A percentile compares a stretch with the other conserved stretches of the same genome.
Evolutionary conservation across 2,329 filamentous ascomycete species (phyloP).

Genomic region (Bipolaris zeicola): DNA sequence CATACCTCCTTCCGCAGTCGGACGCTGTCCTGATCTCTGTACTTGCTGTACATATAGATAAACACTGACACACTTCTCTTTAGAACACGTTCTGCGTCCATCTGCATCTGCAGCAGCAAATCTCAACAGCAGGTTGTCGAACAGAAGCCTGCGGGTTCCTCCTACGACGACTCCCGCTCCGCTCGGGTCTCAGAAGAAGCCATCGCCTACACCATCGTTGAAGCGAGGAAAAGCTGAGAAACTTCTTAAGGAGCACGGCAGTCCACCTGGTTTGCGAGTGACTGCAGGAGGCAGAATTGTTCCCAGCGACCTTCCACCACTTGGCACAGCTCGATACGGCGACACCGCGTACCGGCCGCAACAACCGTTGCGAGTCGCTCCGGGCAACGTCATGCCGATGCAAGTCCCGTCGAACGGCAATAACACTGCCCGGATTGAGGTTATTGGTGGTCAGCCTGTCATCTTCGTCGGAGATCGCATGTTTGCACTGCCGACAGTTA

Average conservation of each 20-base stretch:
- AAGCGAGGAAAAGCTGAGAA: conserved; percentile 57
- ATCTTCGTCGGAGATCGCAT: conserved; percentile 40
- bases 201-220: conserved; percentile 57
- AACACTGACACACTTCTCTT: conserved; percentile 11
- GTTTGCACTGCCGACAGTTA: conserved; percentile 40
- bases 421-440: conserved; percentile 33
- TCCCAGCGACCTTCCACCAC: conserved; percentile 51
- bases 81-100: conserved; percentile 51
- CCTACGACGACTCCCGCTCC: conserved; percentile 21
- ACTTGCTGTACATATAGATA: not conserved
- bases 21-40: not conserved
- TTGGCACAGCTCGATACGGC: conserved; percentile 38
- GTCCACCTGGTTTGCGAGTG: conserved; percentile 57
- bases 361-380: conserved; percentile 26
- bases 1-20: not conserved
- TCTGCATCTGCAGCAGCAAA: conserved; percentile 49
- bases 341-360: conserved; percentile 39
- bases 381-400: conserved; percentile 32
- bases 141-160: conserved; percentile 34
- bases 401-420: conserved; percentile 29
- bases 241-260: conserved; percentile 59
- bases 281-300: conserved; percentile 60
- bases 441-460: conserved; percentile 41
- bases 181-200: conserved; percentile 41
- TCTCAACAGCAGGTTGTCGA: conserved; percentile 30